A percentile compares a stretch with the other conserved stretches of the same genome.
These are phyloP conservation scores for Saitoella complicata DNA, from an alignment of 805 yeast species.

Conservation along the genomic window DNA sequence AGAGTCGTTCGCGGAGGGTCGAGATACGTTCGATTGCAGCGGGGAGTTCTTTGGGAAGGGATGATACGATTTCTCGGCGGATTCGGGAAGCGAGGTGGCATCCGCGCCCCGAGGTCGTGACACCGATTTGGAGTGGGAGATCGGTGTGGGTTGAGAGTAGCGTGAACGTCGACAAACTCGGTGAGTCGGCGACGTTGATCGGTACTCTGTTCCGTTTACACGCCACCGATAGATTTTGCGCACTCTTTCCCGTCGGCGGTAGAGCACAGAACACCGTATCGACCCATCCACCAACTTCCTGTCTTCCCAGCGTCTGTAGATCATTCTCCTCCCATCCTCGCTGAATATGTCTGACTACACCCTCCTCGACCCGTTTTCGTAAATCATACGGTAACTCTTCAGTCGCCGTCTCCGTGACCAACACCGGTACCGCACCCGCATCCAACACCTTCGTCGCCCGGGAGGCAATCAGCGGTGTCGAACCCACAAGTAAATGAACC, in stretches of 20 bases:
- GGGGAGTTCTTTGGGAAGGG: slow-evolving; percentile 56
- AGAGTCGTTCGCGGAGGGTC: background rate
- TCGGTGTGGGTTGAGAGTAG: slow-evolving; percentile 52
- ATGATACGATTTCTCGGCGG: slow-evolving; percentile 47
- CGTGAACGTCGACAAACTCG: slow-evolving; percentile 59
- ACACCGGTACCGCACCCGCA: too few relatives aligned
- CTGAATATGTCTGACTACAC: too few relatives aligned
- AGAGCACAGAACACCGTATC: slow-evolving; percentile 61
- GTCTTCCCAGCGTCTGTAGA: slow-evolving; percentile 35
- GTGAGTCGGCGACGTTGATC: slow-evolving; percentile 58
- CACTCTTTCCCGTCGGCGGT: slow-evolving; percentile 14
- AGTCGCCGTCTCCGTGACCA: too few relatives aligned
- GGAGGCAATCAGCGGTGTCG: too few relatives aligned
- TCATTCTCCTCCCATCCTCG: too few relatives aligned
- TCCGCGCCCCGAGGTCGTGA: slow-evolving; percentile 78
- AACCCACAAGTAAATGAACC: too few relatives aligned
- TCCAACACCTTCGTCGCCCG: too few relatives aligned
- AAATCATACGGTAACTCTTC: too few relatives aligned
- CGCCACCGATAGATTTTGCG: slow-evolving; percentile 25
- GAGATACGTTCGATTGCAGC: slow-evolving; percentile 13
- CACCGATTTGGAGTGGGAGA: slow-evolving; percentile 66
- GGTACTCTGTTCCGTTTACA: slow-evolving; percentile 63
- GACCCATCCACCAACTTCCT: slow-evolving; percentile 43
- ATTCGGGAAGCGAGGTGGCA: slow-evolving; percentile 72
- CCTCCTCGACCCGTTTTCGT: too few relatives aligned